phyloP scores from a whole-genome alignment of 1,139 yeast species.

The Saccharomycopsis phalli region DNA sequence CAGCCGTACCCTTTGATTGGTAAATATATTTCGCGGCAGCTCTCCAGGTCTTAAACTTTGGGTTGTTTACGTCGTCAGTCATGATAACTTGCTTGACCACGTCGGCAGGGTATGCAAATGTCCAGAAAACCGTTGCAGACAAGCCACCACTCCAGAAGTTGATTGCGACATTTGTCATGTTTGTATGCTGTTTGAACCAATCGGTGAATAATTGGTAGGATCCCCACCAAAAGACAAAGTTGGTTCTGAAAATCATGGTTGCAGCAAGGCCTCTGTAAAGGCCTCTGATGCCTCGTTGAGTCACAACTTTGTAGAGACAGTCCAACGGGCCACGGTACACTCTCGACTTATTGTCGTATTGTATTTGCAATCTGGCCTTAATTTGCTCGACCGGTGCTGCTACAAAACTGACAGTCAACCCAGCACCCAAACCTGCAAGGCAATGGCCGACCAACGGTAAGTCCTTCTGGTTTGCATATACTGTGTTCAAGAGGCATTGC shows the following conservation, averaged over 20 bases:
- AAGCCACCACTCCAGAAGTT: conserved; percentile 92
- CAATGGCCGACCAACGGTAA: conserved; percentile 70
- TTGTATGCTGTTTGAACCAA: conserved; percentile 56
- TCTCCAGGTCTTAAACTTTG: conserved; percentile 62
- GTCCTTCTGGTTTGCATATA: conserved; percentile 47
- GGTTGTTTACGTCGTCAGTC: conserved; percentile 68
- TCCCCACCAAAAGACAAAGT: conserved; percentile 93
- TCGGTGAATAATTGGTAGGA: conserved; percentile 73
- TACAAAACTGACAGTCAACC: conserved; percentile 85
- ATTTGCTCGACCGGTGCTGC: conserved; percentile 92
- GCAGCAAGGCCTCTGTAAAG: conserved; percentile 75
- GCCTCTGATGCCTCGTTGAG: conserved; percentile 55
- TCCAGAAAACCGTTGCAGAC: conserved; percentile 70
- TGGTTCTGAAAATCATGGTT: conserved; percentile 80
- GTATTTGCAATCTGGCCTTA: conserved; percentile 83
- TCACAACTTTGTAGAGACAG: conserved; percentile 40
- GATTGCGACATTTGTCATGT: conserved; percentile 54
- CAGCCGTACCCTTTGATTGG: conserved; percentile 49
- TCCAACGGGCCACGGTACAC: conserved; percentile 73
- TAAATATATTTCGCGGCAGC: conserved; percentile 67
- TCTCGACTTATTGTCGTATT: conserved; percentile 69
- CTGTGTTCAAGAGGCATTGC: conserved; percentile 51
- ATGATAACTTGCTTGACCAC: conserved; percentile 82
- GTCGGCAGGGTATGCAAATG: conserved; percentile 83
- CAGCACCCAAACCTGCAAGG: conserved; percentile 68